Conservation (phyloP, 345 rosid species). For the Limnanthes douglasii region DNA sequence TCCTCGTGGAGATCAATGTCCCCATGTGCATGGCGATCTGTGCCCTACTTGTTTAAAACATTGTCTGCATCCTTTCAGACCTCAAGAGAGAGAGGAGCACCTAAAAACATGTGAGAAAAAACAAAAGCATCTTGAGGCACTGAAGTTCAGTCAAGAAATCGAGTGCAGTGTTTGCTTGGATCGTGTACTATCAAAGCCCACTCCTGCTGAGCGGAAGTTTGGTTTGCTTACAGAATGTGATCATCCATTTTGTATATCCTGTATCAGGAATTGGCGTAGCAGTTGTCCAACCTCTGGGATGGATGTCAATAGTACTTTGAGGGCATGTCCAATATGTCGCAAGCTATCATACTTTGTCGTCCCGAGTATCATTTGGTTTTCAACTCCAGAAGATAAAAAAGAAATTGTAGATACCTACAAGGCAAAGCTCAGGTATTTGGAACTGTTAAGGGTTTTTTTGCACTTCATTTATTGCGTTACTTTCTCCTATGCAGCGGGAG, state of each 20-base stretch:
- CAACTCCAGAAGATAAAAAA: constrained; percentile 60
- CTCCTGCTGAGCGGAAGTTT: constrained; percentile 73
- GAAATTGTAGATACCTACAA: constrained; percentile 72
- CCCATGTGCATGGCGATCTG: constrained; percentile 75
- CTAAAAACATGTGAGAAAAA: constrained; percentile 52
- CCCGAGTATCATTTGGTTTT: constrained; percentile 92
- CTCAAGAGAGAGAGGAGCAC: constrained; percentile 73
- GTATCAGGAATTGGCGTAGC: constrained; percentile 83
- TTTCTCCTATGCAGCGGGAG: too few species aligned
- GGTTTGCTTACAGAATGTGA: constrained; percentile 74
- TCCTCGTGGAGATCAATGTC: constrained; percentile 69
- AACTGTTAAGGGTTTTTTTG: too few species aligned
- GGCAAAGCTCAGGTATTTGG: constrained; percentile 79
- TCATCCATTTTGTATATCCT: constrained; percentile 81
- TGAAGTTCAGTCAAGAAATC: constrained; percentile 61
- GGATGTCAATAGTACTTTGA: constrained; percentile 70
- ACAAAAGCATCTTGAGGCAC: constrained; percentile 59
- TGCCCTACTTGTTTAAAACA: constrained; percentile 74
- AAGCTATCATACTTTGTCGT: constrained; percentile 88
- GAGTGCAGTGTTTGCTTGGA: constrained; percentile 81
- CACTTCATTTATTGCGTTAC: too few species aligned
- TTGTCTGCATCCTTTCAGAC: constrained; percentile 82
- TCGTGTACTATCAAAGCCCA: constrained; percentile 54
- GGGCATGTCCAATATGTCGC: constrained; percentile 93
- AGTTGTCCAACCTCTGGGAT: constrained; percentile 77